These are phyloP conservation scores for Debaryomyces robertsiae DNA, from an alignment of 1,139 yeast species.

Conservation along the genomic window DNA sequence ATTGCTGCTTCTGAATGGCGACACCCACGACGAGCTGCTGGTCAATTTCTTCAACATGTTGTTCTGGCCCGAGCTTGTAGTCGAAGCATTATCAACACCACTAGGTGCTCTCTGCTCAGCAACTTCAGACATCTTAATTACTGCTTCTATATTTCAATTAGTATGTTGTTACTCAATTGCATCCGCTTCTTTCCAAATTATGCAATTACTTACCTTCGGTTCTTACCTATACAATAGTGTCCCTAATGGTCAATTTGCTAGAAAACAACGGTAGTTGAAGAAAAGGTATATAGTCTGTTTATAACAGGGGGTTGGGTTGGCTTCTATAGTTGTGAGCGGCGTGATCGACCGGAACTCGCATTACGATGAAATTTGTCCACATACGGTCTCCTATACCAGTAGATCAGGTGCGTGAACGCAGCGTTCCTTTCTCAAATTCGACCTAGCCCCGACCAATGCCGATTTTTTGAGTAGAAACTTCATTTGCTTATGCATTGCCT, in stretches of 20 bases:
- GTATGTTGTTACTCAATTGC: not conserved
- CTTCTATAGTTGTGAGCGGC: conserved; percentile 5
- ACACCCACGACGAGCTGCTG: conserved; percentile 47
- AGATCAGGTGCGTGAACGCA: not conserved
- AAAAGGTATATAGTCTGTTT: not conserved
- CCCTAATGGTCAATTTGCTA: conserved; percentile 1
- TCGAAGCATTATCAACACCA: conserved; percentile 11
- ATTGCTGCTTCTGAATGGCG: conserved; percentile 48
- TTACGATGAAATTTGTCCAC: not conserved
- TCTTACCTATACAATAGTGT: conserved; percentile 2
- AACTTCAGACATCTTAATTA: conserved; percentile 26
- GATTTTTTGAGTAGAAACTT: conserved; percentile 1
- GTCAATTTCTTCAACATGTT: conserved; percentile 43
- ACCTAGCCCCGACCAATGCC: not conserved
- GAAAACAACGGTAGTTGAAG: conserved; percentile 1
- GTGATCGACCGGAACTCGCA: conserved; percentile 8
- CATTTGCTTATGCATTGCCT: conserved; percentile 9
- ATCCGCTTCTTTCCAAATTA: not conserved
- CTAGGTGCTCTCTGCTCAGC: conserved; percentile 18
- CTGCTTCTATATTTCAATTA: not conserved
- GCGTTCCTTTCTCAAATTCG: not conserved
- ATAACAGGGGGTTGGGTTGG: not conserved
- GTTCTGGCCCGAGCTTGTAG: conserved; percentile 11
- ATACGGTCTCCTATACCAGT: not conserved
- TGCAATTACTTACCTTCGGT: conserved; percentile 3